Base-by-base conservation (phyloP, 2,329 filamentous ascomycete genomes). In the Aureobasidium melanogenum region DNA sequence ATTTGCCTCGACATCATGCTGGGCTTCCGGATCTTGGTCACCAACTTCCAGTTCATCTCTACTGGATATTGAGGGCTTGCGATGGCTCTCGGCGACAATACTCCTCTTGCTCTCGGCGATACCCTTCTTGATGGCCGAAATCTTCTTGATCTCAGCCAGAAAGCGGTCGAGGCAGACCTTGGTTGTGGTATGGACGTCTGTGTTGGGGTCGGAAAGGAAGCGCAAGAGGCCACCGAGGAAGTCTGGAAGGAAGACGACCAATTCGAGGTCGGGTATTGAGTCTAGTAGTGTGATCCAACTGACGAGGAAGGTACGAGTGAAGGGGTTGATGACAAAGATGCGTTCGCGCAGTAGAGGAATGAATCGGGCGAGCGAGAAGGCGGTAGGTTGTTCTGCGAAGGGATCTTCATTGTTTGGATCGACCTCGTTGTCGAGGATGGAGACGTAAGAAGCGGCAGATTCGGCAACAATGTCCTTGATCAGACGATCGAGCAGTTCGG, bases 391-490 rank as follows among this genome's bases (percentile, higher is more conserved):
- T 22, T 68, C 66, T 58, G 68, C 67, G 39, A 60, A 61, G 50
- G 48, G 54, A 67, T 74, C 62, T 24, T 65, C 72, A 50, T 80
- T 78, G 64, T 79, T 79, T 44, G 76, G 75, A 19, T 79, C 78
- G 10, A 78, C 74, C 8, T 78, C 73, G 48, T 84, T 82, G 65
- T 95, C 88, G 26, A 99, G 78, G 10, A 97, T 84, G 0, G 94
- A 97, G 7, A 97, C 87, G 72, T 99, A 99, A 5, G 91, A 94
- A 46, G 93, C 89, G 15, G 93, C 92, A 6, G 92, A 96, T 75
- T 97, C 93, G 2, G 92, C 89, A 3, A 97, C 91, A 64, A 97
- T 96, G 69, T 97, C 92, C 75, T 97, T 97, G 70, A 99, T 87
- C 51, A 99, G 82, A 32, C 94, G 88, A 75, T 99, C 94, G 9